A percentile compares a stretch with the other conserved stretches of the same genome.
Evolutionary conservation across 805 yeast species (phyloP).

Genomic region (Candida stauntonica): DNA sequence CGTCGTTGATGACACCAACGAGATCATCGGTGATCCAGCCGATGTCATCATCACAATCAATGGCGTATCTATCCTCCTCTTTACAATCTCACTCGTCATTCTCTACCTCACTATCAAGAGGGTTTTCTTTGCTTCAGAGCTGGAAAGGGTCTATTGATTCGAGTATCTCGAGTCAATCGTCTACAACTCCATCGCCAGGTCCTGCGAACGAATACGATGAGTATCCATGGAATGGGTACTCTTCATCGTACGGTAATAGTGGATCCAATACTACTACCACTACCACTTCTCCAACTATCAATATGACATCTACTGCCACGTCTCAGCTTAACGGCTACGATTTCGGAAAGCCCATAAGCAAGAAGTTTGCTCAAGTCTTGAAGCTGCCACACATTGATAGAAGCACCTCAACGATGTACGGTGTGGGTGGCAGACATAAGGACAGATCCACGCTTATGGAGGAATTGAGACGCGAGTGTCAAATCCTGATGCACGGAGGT

Average conservation of each 20-base stretch:
- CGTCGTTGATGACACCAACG: slow-evolving; percentile 31
- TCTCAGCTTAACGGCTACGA: too few relatives aligned
- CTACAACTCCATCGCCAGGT: slow-evolving; percentile 31
- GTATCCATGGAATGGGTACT: slow-evolving; percentile 33
- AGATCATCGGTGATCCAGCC: slow-evolving; percentile 32
- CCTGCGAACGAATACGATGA: slow-evolving; percentile 33
- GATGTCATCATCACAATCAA: slow-evolving; percentile 32
- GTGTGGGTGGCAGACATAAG: slow-evolving; percentile 8
- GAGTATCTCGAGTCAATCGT: slow-evolving; percentile 19
- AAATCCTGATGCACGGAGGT: too few relatives aligned
- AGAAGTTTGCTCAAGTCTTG: slow-evolving; percentile 21
- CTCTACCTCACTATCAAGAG: slow-evolving; percentile 30
- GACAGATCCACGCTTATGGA: not conserved
- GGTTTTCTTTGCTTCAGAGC: slow-evolving; percentile 22
- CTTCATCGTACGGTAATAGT: not conserved
- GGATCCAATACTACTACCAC: not conserved
- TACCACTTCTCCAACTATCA: not conserved
- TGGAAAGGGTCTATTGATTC: slow-evolving; percentile 28
- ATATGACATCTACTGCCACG: too few relatives aligned
- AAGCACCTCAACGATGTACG: slow-evolving; percentile 12
- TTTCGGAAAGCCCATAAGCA: too few relatives aligned
- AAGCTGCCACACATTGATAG: slow-evolving; percentile 27
- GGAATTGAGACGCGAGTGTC: not conserved
- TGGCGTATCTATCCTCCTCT: slow-evolving; percentile 35
- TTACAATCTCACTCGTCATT: slow-evolving; percentile 31